These are phyloP conservation scores for Fomitopsis serialis DNA, from an alignment of 768 basidiomycete genomes.

Conservation along the genomic window DNA sequence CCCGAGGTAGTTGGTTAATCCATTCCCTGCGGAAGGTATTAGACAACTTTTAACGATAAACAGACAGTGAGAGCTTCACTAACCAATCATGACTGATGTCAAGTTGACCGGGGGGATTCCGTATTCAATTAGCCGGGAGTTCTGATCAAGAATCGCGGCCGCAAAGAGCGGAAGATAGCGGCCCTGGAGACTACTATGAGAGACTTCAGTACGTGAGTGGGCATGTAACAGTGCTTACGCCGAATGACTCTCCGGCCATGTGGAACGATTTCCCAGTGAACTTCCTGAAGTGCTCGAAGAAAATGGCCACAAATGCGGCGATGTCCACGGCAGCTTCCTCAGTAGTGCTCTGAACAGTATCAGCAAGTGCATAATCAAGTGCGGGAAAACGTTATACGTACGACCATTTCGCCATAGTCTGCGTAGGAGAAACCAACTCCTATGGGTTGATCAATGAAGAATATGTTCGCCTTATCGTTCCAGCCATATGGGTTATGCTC, in stretches of 20 bases:
- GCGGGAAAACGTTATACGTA: constrained; percentile 20
- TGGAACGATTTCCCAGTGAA: constrained; percentile 49
- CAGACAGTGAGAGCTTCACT: not conserved
- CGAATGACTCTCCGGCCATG: constrained; percentile 40
- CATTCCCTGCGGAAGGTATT: not conserved
- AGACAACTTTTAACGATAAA: not conserved
- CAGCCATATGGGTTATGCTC: constrained; percentile 55
- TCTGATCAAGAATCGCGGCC: constrained; percentile 43
- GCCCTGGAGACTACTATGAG: constrained; percentile 29
- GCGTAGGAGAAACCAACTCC: constrained; percentile 37
- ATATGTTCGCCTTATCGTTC: constrained; percentile 61
- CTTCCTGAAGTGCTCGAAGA: constrained; percentile 67
- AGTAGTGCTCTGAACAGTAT: constrained; percentile 43
- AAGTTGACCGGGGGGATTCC: constrained; percentile 48
- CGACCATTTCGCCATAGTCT: constrained; percentile 55
- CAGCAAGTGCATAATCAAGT: too few relatives aligned
- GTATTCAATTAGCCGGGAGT: constrained; percentile 31
- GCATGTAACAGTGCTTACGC: constrained; percentile 24
- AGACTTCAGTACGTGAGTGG: not conserved
- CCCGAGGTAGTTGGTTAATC: not conserved
- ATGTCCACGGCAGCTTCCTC: constrained; percentile 68
- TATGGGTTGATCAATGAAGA: constrained; percentile 40
- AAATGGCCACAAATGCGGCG: constrained; percentile 63
- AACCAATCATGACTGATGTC: constrained; percentile 41
- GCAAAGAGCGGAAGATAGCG: constrained; percentile 49